These are phyloP conservation scores for Ceratobasidium sp. DNA, from an alignment of 1,284 basidiomycete species.

Conservation along the genomic window DNA sequence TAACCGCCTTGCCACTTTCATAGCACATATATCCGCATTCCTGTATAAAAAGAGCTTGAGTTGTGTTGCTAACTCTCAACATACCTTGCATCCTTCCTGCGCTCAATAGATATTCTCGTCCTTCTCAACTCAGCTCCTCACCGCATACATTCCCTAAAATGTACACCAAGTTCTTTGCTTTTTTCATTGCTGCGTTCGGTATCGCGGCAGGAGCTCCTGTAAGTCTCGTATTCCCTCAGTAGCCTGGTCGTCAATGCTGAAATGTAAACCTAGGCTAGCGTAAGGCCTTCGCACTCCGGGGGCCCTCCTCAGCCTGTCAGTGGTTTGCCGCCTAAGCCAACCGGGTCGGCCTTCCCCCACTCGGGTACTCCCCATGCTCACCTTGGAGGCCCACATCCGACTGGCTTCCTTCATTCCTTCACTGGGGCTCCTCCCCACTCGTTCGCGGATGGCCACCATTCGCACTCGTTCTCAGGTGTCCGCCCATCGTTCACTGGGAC, in stretches of 20 bases:
- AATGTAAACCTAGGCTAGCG: neutral
- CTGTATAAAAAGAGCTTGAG: conserved; percentile 3
- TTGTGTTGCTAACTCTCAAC: neutral
- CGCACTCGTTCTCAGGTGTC: conserved; percentile 11
- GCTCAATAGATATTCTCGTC: conserved; percentile 4
- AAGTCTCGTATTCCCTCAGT: neutral
- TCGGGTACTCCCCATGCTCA: neutral
- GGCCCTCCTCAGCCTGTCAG: conserved; percentile 3
- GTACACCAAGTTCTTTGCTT: conserved; percentile 13
- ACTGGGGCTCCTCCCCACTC: conserved; percentile 5
- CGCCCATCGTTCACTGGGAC: conserved; percentile 12
- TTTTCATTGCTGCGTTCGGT: conserved; percentile 14
- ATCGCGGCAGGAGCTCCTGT: conserved; percentile 19
- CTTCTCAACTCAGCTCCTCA: neutral
- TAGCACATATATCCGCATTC: neutral
- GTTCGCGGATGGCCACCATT: conserved; percentile 9
- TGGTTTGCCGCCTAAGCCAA: conserved; percentile 12
- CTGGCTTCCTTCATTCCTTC: neutral
- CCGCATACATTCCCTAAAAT: conserved; percentile 22
- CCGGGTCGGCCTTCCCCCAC: conserved; percentile 20
- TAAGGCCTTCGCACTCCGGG: conserved; percentile 13
- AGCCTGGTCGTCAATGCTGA: neutral
- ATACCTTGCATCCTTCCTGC: neutral
- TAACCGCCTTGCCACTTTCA: neutral
- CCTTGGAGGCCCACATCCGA: neutral